phyloP scores from a whole-genome alignment of 768 basidiomycete genomes.

The Fistulinella prunicolor region DNA sequence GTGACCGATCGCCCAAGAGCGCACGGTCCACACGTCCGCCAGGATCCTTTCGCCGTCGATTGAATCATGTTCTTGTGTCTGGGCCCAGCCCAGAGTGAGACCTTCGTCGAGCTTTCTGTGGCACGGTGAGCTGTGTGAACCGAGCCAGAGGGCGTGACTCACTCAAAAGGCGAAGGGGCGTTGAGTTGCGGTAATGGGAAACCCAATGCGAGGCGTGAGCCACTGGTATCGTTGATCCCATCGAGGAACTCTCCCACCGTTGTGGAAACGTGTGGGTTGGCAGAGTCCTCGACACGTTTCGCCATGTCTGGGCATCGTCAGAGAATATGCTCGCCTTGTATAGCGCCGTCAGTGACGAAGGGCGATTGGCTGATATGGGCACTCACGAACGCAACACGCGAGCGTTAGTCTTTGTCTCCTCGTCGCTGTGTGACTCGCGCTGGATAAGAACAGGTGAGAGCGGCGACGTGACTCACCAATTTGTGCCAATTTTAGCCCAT shows the following conservation, averaged over 20 bases:
- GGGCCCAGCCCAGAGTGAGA: background rate
- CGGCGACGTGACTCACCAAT: too few relatives aligned
- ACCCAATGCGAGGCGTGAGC: background rate
- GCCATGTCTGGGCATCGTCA: background rate
- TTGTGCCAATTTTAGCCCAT: too few relatives aligned
- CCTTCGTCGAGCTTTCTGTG: background rate
- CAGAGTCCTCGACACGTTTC: background rate
- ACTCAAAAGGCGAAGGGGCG: background rate
- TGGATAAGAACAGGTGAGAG: too few relatives aligned
- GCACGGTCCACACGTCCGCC: background rate
- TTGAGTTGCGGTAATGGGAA: background rate
- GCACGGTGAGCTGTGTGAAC: background rate
- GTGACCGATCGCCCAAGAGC: background rate
- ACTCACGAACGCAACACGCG: too few relatives aligned
- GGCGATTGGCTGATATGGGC: too few relatives aligned
- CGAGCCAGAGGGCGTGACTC: background rate
- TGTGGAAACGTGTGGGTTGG: background rate
- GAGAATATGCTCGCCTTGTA: too few relatives aligned
- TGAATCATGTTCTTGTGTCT: background rate
- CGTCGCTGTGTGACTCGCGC: too few relatives aligned
- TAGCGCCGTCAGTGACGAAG: too few relatives aligned
- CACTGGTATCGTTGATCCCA: background rate
- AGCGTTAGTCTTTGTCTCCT: too few relatives aligned
- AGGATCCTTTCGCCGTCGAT: accelerated
- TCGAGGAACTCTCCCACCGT: background rate